A percentile compares a stretch with the other conserved stretches of the same genome.
Evolutionary conservation across 805 yeast genomes (phyloP).

Genomic region (Candida sonorensis): DNA sequence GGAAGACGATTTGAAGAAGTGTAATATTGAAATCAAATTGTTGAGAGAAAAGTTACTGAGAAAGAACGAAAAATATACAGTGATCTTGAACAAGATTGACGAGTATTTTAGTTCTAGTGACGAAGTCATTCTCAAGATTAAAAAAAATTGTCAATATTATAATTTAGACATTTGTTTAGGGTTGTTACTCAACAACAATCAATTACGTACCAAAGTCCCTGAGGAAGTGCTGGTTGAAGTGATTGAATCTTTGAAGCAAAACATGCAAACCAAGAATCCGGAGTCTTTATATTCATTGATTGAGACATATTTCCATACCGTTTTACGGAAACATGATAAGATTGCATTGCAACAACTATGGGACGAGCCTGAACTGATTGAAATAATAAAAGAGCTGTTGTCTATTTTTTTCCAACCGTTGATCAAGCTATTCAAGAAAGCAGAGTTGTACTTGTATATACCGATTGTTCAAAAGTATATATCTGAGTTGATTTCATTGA

Average conservation of each 20-base stretch:
- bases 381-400: constrained; percentile 64
- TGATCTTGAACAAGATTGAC: constrained; percentile 20
- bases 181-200: constrained; percentile 20
- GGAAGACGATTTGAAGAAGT: constrained; percentile 66
- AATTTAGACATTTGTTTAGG: constrained; percentile 20
- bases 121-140: constrained; percentile 21
- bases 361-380: constrained; percentile 80
- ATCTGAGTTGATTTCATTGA: constrained; percentile 54
- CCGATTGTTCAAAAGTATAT: constrained; percentile 60
- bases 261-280: constrained; percentile 21
- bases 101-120: constrained; percentile 24
- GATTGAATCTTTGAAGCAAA: constrained; percentile 13
- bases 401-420: constrained; percentile 70
- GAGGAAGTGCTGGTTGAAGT: constrained; percentile 10
- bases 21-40: constrained; percentile 44
- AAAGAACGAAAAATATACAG: constrained; percentile 5
- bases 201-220: constrained; percentile 7
- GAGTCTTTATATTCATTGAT: constrained; percentile 42
- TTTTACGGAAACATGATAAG: constrained; percentile 69
- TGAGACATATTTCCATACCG: constrained; percentile 55
- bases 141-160: constrained; percentile 22
- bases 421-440: constrained; percentile 58
- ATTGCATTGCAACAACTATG: constrained; percentile 67
- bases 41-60: constrained; percentile 34
- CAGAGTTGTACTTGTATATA: constrained; percentile 59